Evolutionary conservation across 129 eudicot genomes (phyloP).

Genomic region (Glebionis coronaria): DNA sequence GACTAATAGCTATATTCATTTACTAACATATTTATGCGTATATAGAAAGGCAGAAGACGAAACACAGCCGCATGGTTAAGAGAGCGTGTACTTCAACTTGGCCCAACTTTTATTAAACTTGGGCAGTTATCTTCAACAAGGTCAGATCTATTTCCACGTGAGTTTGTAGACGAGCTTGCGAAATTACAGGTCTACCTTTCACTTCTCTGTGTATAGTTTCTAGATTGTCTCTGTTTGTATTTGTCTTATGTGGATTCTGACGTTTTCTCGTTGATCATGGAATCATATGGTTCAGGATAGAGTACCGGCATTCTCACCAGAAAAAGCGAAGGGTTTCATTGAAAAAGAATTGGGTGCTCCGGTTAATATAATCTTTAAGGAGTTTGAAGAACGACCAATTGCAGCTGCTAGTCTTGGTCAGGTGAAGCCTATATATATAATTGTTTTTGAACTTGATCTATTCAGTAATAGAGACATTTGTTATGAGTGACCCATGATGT

Average conservation of each 20-base stretch:
- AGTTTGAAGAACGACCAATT: constrained; percentile 84
- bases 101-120: constrained; percentile 90
- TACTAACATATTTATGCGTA: constrained; percentile 2
- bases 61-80: constrained; percentile 92
- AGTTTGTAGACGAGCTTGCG: constrained; percentile 92
- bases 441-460: background rate
- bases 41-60: constrained; percentile 67
- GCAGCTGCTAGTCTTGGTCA: constrained; percentile 99
- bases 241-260: background rate
- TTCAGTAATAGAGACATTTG: background rate
- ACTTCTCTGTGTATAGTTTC: constrained; percentile 11
- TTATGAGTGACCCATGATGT: background rate
- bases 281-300: constrained; percentile 64
- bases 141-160: constrained; percentile 94
- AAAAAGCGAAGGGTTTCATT: constrained; percentile 62
- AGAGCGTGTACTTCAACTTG: constrained; percentile 84
- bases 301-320: constrained; percentile 91
- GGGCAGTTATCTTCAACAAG: constrained; percentile 92
- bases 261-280: constrained; percentile 8
- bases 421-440: constrained; percentile 39
- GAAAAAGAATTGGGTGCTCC: constrained; percentile 92
- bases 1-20: constrained; percentile 7
- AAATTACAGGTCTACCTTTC: constrained; percentile 73
- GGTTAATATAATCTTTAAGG: constrained; percentile 63
- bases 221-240: constrained; percentile 3